phyloP scores from a whole-genome alignment of 1,139 yeast genomes.

The Kodamaea suecica region DNA sequence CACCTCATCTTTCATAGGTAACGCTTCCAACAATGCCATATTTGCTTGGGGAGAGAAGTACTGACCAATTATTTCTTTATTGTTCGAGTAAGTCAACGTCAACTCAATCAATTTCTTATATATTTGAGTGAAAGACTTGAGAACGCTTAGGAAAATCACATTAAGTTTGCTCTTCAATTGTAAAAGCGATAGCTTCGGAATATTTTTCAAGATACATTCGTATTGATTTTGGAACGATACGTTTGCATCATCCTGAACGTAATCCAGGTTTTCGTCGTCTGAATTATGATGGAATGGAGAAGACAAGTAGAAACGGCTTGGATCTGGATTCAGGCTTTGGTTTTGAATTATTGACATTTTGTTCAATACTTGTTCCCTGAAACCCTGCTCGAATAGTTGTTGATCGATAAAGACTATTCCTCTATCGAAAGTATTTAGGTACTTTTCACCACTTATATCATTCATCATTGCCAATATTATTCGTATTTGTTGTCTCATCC shows the following conservation, averaged over 20 bases:
- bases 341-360: conserved; percentile 20
- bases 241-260: neutral
- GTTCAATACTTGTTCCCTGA: conserved; percentile 26
- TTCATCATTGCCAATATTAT: conserved; percentile 41
- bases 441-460: conserved; percentile 32
- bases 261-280: conserved; percentile 5
- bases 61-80: conserved; percentile 30
- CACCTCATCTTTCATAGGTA: conserved; percentile 34
- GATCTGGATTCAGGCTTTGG: conserved; percentile 19
- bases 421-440: conserved; percentile 4
- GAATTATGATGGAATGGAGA: conserved; percentile 17
- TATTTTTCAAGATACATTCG: conserved; percentile 21
- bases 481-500: conserved; percentile 45
- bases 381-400: conserved; percentile 31
- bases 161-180: conserved; percentile 34
- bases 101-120: conserved; percentile 32
- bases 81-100: conserved; percentile 26
- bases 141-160: conserved; percentile 32
- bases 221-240: neutral
- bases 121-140: conserved; percentile 30
- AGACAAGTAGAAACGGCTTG: neutral
- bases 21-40: conserved; percentile 15
- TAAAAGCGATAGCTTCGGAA: conserved; percentile 25
- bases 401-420: conserved; percentile 7
- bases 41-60: conserved; percentile 15